A percentile compares a stretch with the other conserved stretches of the same genome.
Evolutionary conservation across 176 grass and related monocot species (phyloP).

Genomic region (Carex kokanica): DNA sequence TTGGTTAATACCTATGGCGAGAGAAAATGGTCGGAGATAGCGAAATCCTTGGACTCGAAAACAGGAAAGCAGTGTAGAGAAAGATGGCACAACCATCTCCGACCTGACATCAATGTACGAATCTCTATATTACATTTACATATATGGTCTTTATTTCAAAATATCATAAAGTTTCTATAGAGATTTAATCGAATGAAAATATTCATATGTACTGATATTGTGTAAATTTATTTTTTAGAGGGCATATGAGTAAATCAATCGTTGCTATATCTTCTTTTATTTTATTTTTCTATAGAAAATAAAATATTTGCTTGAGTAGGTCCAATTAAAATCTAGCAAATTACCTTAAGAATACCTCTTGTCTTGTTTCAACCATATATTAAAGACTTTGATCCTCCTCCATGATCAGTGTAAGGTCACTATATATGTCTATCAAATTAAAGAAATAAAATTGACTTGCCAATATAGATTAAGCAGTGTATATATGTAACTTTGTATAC

Average conservation of each 20-base stretch:
- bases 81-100: conserved; percentile 48
- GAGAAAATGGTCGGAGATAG: conserved; percentile 39
- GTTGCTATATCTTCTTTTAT: not conserved
- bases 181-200: not conserved
- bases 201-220: not conserved
- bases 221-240: not conserved
- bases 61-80: conserved; percentile 51
- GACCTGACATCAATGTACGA: conserved; percentile 44
- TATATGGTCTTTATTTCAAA: not conserved
- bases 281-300: not conserved
- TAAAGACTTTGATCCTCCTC: no score
- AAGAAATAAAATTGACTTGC: not conserved
- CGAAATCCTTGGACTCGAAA: conserved; percentile 27
- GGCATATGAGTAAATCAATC: not conserved
- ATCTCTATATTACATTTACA: not conserved
- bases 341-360: not conserved
- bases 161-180: not conserved
- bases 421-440: not conserved
- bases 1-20: conserved; percentile 32
- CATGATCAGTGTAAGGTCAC: not conserved
- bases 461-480: not conserved
- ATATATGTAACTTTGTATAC: no score
- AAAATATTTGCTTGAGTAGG: not conserved
- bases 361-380: not conserved
- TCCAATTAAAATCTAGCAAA: not conserved